Evolutionary conservation across 257 asterid species (phyloP).

Genomic region (Solanum pennellii): DNA sequence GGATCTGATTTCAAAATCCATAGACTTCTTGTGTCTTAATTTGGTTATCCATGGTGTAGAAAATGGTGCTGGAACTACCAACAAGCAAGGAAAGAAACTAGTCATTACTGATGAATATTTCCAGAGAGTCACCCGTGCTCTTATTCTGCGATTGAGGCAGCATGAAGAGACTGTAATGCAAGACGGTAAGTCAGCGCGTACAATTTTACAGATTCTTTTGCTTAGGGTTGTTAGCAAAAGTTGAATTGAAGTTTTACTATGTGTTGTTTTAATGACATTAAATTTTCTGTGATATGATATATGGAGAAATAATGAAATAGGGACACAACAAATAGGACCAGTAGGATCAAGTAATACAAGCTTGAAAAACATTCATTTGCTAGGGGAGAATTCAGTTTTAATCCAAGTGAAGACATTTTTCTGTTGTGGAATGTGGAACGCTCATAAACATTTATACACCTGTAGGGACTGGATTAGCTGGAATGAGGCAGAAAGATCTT

Average conservation of each 20-base stretch:
- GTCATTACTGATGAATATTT: conserved; percentile 74
- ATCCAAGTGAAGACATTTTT: background rate
- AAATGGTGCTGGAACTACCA: conserved; percentile 28
- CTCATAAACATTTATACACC: background rate
- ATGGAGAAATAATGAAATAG: background rate
- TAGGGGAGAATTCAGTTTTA: background rate
- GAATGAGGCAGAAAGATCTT: conserved; percentile 83
- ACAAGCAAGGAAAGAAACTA: conserved; percentile 59
- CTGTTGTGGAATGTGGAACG: background rate
- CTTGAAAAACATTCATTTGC: background rate
- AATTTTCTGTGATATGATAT: background rate
- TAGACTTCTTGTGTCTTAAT: background rate
- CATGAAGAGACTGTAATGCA: conserved; percentile 55
- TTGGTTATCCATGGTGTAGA: conserved; percentile 31
- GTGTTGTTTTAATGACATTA: background rate
- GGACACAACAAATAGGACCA: background rate
- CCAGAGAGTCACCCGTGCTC: conserved; percentile 86
- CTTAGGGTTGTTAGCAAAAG: background rate
- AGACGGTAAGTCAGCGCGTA: conserved; percentile 34
- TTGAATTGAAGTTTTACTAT: background rate
- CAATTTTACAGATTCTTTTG: background rate
- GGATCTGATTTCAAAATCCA: background rate
- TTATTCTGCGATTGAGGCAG: conserved; percentile 71
- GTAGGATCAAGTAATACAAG: background rate
- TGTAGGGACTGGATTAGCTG: conserved; percentile 64